phyloP scores from a whole-genome alignment of 1,284 basidiomycete genomes.

The Boletus semigastroideus region DNA sequence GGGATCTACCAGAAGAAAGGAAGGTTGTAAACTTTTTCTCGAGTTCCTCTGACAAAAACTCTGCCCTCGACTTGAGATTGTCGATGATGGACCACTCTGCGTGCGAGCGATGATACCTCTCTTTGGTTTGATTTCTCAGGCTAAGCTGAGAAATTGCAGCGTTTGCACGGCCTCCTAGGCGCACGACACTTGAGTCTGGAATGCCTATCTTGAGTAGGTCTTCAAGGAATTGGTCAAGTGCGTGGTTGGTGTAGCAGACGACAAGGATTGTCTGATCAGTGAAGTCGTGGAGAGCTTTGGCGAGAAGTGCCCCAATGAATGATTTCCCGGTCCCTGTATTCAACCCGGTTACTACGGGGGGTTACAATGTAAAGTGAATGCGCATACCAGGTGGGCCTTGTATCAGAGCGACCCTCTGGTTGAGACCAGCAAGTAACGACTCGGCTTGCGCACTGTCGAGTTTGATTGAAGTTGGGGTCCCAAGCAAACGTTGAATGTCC shows the following conservation, averaged over 20 bases:
- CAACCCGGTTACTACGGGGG: neutral
- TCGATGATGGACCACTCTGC: constrained; percentile 45
- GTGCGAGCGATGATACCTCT: constrained; percentile 22
- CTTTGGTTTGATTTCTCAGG: constrained; percentile 34
- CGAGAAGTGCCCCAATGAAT: constrained; percentile 62
- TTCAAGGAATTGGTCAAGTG: constrained; percentile 62
- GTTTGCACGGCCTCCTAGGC: constrained; percentile 57
- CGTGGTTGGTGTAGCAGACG: constrained; percentile 68
- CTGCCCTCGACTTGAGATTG: constrained; percentile 29
- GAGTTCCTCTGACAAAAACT: constrained; percentile 21
- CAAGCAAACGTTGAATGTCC: constrained; percentile 44
- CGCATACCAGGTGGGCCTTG: constrained; percentile 64
- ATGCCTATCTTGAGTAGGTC: constrained; percentile 60
- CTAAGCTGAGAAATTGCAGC: constrained; percentile 42
- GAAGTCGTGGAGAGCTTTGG: constrained; percentile 51
- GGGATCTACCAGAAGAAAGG: constrained; percentile 17
- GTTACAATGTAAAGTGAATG: neutral
- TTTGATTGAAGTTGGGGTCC: constrained; percentile 37
- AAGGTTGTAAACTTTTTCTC: constrained; percentile 26
- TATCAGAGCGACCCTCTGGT: constrained; percentile 55
- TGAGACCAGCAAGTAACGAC: constrained; percentile 52
- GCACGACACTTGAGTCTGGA: constrained; percentile 43
- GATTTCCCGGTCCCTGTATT: constrained; percentile 63
- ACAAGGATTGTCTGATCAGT: constrained; percentile 52
- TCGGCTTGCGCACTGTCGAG: constrained; percentile 52